A percentile compares a stretch with the other conserved stretches of the same genome.
These are phyloP conservation scores for Loxodes magnus DNA, from an alignment of 73 alveolate species.

Conservation along the genomic window DNA sequence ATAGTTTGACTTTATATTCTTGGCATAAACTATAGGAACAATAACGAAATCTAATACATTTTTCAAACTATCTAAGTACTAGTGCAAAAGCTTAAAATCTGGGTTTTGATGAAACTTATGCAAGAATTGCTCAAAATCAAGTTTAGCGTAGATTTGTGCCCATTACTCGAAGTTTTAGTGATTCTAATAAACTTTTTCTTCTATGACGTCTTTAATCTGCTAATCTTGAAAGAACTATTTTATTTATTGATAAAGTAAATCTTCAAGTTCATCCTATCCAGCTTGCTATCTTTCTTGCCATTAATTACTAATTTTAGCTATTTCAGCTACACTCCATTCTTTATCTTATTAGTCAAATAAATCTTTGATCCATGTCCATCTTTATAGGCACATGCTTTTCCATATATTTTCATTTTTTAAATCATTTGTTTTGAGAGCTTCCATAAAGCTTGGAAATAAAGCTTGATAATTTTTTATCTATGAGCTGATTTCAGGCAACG, in stretches of 20 bases:
- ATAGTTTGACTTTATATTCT: constrained; percentile 9
- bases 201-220: constrained; percentile 23
- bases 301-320: constrained; percentile 18
- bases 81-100: constrained; percentile 61
- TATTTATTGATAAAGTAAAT: constrained; percentile 10
- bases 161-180: too few species aligned
- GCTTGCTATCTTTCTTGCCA: too few species aligned
- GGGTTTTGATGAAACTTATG: constrained; percentile 57
- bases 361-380: constrained; percentile 50
- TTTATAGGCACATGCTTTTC: constrained; percentile 22
- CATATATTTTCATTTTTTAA: constrained; percentile 3
- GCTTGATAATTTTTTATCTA: constrained; percentile 37
- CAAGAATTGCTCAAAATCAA: constrained; percentile 71
- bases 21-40: not conserved
- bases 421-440: constrained; percentile 57
- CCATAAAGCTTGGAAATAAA: constrained; percentile 43
- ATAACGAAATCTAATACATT: not conserved
- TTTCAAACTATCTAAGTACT: constrained; percentile 37
- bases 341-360: constrained; percentile 18
- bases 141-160: constrained; percentile 76
- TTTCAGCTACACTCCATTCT: constrained; percentile 8
- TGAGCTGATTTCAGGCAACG: constrained; percentile 49
- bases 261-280: too few species aligned
- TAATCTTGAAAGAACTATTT: constrained; percentile 30
- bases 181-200: constrained; percentile 9